Evolutionary conservation across 163 green algal genomes (phyloP).

Genomic region (Chlorella variabilis): DNA sequence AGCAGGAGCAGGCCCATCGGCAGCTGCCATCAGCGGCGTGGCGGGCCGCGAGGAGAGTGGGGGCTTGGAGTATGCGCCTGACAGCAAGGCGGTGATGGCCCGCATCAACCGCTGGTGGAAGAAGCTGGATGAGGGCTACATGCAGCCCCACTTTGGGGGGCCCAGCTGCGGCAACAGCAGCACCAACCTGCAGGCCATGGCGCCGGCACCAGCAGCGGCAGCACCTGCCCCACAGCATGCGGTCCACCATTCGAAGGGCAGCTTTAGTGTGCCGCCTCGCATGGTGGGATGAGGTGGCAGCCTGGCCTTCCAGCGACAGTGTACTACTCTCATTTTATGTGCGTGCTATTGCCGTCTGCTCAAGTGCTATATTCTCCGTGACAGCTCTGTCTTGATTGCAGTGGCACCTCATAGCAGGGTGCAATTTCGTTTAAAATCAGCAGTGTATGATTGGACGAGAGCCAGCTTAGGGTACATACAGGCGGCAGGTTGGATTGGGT

Average conservation of each 20-base stretch:
- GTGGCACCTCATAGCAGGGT: background rate
- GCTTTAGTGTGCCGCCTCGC: slow-evolving; percentile 16
- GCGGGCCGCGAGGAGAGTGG: background rate
- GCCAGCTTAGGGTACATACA: background rate
- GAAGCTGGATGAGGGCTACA: slow-evolving; percentile 56
- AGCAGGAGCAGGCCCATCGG: too few relatives aligned
- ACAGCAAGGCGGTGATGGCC: slow-evolving; percentile 27
- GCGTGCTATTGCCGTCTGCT: too few relatives aligned
- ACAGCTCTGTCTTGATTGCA: too few relatives aligned
- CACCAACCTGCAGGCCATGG: background rate
- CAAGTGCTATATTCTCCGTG: too few relatives aligned
- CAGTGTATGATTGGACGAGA: too few relatives aligned
- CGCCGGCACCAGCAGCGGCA: background rate
- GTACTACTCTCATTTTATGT: too few relatives aligned
- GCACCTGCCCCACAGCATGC: background rate
- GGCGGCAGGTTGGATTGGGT: too few relatives aligned
- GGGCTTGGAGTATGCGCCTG: slow-evolving; percentile 5
- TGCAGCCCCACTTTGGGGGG: slow-evolving; percentile 63
- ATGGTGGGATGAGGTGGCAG: background rate
- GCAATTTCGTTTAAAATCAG: background rate
- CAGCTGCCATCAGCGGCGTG: background rate
- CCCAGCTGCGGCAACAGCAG: background rate
- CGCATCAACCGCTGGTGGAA: slow-evolving; percentile 52
- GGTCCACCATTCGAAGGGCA: background rate
- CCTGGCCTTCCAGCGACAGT: too few relatives aligned